Evolutionary conservation across 768 basidiomycete genomes (phyloP), one percentile per base, ranked within the genome.

Genomic region (Tremella yokohamensis): DNA sequence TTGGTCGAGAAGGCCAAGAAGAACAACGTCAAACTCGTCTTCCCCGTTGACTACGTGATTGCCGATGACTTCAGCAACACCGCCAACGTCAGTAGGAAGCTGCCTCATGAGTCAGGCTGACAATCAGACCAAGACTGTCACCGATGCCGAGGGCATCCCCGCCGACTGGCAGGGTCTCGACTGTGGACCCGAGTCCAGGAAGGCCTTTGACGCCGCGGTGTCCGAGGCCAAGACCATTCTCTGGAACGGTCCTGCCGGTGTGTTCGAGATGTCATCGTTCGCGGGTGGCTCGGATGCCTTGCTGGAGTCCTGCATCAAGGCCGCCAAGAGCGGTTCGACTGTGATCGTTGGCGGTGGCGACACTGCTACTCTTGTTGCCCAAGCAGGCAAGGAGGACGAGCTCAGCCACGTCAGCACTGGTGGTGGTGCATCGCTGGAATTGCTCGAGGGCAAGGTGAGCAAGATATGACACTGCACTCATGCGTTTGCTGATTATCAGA

Each of bases 361-460:
- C 62, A 69, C 68, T 40, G 94, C 94, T n/a, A 97, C 94, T 4
- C 83, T 97, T 37, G 92, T 86, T 54, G 92, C 89, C n/a, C 85
- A 93, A 65, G 83, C 87, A 73, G 81, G 80, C 11, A 85, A 85
- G 16, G 94, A 99, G 77, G 85, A 87, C 66, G 85, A 90, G 76
- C 81, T 99, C 63, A 92, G 88, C 78, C 94, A 99, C 79, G 90
- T 99, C 69, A 90, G 88, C 76, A 99, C 94, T 38, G 94, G 94
- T 62, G 94, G 75, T 62, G 76, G 77, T 62, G 77, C 75, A 42
- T 69, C 87, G 74, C 84, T 99, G 58, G 94, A 99, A 78, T 83
- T 99, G 40, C 83, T 99, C 67, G 94, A 99, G 81, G 94, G 94
- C 78, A 99, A 99, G 86, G 92, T 90, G 69, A 70, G 70, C 58